phyloP scores from a whole-genome alignment of 208 protist species.

The Herpetomonas muscarum region DNA sequence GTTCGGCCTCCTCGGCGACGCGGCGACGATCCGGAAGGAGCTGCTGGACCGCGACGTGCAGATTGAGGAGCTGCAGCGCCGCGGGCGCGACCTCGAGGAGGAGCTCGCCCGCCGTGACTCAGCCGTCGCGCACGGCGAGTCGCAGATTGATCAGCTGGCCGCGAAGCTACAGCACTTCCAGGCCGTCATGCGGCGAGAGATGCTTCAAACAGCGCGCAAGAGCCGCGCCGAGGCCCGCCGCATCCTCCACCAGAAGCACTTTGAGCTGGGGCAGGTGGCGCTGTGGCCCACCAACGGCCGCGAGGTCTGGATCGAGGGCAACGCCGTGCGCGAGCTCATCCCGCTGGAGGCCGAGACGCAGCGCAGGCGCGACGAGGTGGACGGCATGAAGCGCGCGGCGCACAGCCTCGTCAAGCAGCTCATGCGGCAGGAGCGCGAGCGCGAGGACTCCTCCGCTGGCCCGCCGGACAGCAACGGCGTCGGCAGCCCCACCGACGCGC shows the following conservation, averaged over 20 bases:
- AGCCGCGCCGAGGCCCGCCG: conserved; percentile 45
- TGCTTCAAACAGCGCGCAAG: conserved; percentile 39
- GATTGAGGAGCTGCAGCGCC: conserved; percentile 46
- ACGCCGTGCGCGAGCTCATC: conserved; percentile 41
- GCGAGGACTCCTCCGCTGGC: conserved; percentile 41
- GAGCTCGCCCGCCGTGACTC: conserved; percentile 27
- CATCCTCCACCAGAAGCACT: conserved; percentile 56
- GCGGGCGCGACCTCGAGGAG: conserved; percentile 13
- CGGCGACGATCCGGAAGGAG: conserved; percentile 45
- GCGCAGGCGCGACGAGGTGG: conserved; percentile 38
- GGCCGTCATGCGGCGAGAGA: conserved; percentile 42
- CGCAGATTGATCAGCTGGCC: conserved; percentile 10
- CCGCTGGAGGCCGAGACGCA: conserved; percentile 35
- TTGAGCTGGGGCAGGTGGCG: conserved; percentile 73
- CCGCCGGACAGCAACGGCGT: not conserved
- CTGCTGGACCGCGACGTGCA: conserved; percentile 41
- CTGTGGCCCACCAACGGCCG: conserved; percentile 41
- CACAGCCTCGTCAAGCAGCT: conserved; percentile 52
- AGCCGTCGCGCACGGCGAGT: conserved; percentile 22
- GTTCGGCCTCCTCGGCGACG: conserved; percentile 59
- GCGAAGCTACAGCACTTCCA: conserved; percentile 38
- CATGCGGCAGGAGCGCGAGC: conserved; percentile 38
- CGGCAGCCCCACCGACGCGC: conserved; percentile 19
- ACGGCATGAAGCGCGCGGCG: conserved; percentile 48
- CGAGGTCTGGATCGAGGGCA: conserved; percentile 76